Base-by-base conservation (phyloP, 2,329 filamentous ascomycete genomes). In the Aureobasidium namibiae region DNA sequence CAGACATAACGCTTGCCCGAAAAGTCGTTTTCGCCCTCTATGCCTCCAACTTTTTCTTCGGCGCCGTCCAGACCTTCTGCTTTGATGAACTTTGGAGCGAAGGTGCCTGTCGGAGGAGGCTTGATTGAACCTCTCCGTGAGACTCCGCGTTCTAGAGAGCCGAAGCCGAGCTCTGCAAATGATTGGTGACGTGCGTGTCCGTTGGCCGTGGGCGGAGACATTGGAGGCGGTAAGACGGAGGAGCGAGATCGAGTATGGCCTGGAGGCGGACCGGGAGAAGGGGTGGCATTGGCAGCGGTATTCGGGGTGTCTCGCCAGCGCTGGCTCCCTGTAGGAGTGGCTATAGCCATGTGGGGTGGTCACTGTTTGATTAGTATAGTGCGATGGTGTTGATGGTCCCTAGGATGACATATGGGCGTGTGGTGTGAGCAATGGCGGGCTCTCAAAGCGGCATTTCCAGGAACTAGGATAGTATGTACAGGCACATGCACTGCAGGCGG, bases 1-100 rank as follows among this genome's bases (percentile, higher is more conserved):
- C 94, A 99, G 64, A 99, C 92, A 78, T 97, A 99, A 77, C 94
- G 85, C 77, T 95, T 97, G 60, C 94, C 95, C 0, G 94, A 99
- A 73, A 99, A 97, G 79, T 99, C 94, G 72, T 96, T 97, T 70
- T 96, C 92, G 63, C 94, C 94, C 74, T 99, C 95, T 61, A 96
- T 91, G 18, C 90, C 88, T 21, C 80, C 77, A 31, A 85, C 78
- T 62, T 76, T 73, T 61, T 83, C 80, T 31, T 78, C 76, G 1
- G 76, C 76, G 54, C 78, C 78, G 65, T 84, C 81, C 73, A 89
- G 77, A 64, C 92, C 89, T 64, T 95, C 91, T 0, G 86, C 84
- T 72, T 92, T 94, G 75, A 99, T 97, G 73, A 99, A 99, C 10
- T 90, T 89, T 2, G 92, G 94, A 36, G 94, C 92, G 76, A 99